Conservation (phyloP, 129 eudicot species). For the Arctium minus region DNA sequence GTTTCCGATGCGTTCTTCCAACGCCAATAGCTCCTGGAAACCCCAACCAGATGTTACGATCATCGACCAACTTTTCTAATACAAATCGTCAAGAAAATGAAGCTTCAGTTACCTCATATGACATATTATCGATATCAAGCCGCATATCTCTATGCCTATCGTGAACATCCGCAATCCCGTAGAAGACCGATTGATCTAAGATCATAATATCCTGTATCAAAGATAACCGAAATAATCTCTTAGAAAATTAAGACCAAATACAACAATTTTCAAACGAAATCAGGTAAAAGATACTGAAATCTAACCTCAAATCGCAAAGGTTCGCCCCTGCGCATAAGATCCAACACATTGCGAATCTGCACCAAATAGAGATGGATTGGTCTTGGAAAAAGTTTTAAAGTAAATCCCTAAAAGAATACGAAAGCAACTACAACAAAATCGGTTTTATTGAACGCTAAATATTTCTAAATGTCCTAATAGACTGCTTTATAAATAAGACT, state of each 20-base stretch:
- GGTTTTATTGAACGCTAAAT: no score
- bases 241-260: not conserved
- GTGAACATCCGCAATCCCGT: conserved; percentile 68
- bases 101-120: conserved; percentile 57
- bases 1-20: conserved; percentile 82
- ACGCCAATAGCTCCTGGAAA: conserved; percentile 68
- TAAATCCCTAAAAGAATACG: no score
- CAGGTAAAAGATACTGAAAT: not conserved
- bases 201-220: conserved; percentile 71
- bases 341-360: conserved; percentile 84
- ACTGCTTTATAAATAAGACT: no score
- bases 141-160: conserved; percentile 91
- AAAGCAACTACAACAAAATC: no score
- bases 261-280: not conserved
- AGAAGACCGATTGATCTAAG: conserved; percentile 67
- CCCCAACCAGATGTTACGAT: not conserved
- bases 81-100: not conserved
- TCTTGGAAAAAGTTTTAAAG: no score
- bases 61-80: not conserved
- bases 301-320: conserved; percentile 88
- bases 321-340: conserved; percentile 89
- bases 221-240: not conserved
- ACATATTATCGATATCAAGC: conserved; percentile 88
- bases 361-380: not conserved
- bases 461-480: no score